Conservation (phyloP, 805 yeast species). For the Hanseniaspora valbyensis region DNA sequence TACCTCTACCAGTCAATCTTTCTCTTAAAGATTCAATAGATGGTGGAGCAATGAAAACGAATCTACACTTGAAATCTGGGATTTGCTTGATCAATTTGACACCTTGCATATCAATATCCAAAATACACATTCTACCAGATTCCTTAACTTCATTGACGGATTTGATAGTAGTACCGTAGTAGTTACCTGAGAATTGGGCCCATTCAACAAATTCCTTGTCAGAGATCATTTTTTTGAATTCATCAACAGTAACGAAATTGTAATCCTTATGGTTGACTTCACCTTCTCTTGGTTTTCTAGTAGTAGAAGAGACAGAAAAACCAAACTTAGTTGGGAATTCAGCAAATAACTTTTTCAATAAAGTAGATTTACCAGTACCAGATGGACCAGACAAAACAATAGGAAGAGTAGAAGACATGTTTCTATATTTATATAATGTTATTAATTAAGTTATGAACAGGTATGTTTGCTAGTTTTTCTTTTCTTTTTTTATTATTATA, state of each 20-base stretch:
- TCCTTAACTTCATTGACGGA: slow-evolving; percentile 56
- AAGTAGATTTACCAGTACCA: slow-evolving; percentile 89
- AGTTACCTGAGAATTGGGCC: slow-evolving; percentile 97
- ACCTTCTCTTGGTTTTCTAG: slow-evolving; percentile 84
- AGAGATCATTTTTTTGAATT: slow-evolving; percentile 65
- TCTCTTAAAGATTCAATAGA: slow-evolving; percentile 63
- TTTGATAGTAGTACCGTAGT: slow-evolving; percentile 85
- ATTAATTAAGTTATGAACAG: not conserved
- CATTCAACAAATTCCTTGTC: slow-evolving; percentile 80
- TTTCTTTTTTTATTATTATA: not conserved
- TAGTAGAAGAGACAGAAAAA: slow-evolving; percentile 80
- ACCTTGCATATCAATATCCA: slow-evolving; percentile 99
- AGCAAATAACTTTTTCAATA: slow-evolving; percentile 76
- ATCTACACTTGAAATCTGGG: slow-evolving; percentile 73
- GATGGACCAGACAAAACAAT: slow-evolving; percentile 96
- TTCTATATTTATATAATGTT: slow-evolving; percentile 28
- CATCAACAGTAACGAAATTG: slow-evolving; percentile 70
- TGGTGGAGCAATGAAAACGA: slow-evolving; percentile 84
- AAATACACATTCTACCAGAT: slow-evolving; percentile 66
- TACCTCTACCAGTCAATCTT: slow-evolving; percentile 82
- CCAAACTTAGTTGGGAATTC: slow-evolving; percentile 88
- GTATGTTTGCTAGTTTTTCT: not conserved
- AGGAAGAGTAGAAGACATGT: slow-evolving; percentile 46
- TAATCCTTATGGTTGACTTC: slow-evolving; percentile 84
- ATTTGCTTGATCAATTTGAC: slow-evolving; percentile 74